Evolutionary conservation across 2,329 filamentous ascomycete genomes (phyloP).

Genomic region (Xylariaceae sp.): DNA sequence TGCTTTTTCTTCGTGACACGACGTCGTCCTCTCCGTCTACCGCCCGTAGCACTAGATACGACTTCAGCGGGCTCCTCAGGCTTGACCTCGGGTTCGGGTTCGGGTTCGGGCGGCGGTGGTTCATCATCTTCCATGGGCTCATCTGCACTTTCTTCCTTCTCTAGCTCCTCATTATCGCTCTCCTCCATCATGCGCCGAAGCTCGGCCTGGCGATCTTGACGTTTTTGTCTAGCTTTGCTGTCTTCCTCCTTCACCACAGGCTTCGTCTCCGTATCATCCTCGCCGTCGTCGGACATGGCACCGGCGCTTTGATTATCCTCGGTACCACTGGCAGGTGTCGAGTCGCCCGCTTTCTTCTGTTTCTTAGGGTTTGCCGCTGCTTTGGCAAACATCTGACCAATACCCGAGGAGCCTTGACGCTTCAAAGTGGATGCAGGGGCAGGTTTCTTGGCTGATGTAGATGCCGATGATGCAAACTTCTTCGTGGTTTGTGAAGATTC

Average conservation of each 20-base stretch:
- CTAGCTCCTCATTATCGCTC: conserved; percentile 28
- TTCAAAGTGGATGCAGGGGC: conserved; percentile 44
- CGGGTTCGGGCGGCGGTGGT: conserved; percentile 13
- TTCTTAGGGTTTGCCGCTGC: conserved; percentile 33
- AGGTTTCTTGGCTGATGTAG: conserved; percentile 41
- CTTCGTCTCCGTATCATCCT: conserved; percentile 29
- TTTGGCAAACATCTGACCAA: conserved; percentile 36
- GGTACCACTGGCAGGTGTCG: conserved; percentile 14
- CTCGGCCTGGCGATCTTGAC: conserved; percentile 29
- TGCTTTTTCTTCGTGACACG: conserved; percentile 34
- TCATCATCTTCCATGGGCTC: conserved; percentile 30
- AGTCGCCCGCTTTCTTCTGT: conserved; percentile 14
- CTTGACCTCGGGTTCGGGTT: conserved; percentile 22
- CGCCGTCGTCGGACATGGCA: conserved; percentile 33
- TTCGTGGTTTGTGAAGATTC: conserved; percentile 24
- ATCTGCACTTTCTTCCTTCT: conserved; percentile 24
- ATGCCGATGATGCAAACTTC: conserved; percentile 26
- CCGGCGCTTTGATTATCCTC: conserved; percentile 18
- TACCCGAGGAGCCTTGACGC: conserved; percentile 39
- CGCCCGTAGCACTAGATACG: conserved; percentile 27
- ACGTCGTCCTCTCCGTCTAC: conserved; percentile 31
- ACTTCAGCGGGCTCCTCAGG: conserved; percentile 29
- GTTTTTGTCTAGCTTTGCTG: conserved; percentile 19
- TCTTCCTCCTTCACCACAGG: conserved; percentile 25
- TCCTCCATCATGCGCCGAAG: conserved; percentile 36